Percentiles rank a stretch among this genome's conserved stretches.
phyloP scores from a whole-genome alignment of 495 filamentous ascomycete species.

The Trichoderma erinaceum region DNA sequence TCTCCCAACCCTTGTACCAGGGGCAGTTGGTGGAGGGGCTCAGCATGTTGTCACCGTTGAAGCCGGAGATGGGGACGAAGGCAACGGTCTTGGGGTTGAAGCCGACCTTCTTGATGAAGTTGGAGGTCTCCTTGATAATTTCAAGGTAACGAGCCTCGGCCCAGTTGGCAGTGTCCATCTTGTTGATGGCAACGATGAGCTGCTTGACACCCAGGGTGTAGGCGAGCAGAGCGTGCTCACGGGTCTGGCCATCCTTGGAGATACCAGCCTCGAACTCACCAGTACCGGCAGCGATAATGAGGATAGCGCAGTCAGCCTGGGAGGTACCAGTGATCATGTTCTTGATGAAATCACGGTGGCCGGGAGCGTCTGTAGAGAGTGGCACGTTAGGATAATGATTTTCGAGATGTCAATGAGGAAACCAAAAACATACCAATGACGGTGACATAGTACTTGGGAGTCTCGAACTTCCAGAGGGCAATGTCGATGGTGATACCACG shows the following conservation, averaged over 20 bases:
- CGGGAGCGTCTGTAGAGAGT: slow-evolving; percentile 71
- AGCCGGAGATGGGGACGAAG: slow-evolving; percentile 99
- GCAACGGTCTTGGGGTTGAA: slow-evolving; percentile 98
- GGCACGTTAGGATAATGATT: slow-evolving; percentile 19
- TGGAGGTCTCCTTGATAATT: slow-evolving; percentile 99
- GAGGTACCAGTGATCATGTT: slow-evolving; percentile 99
- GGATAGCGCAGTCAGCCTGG: slow-evolving; percentile 98
- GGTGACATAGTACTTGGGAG: slow-evolving; percentile 95
- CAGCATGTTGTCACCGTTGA: slow-evolving; percentile 99
- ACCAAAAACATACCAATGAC: slow-evolving; percentile 72
- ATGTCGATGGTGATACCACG: slow-evolving; percentile 99
- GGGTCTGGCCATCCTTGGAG: slow-evolving; percentile 99
- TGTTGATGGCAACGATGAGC: slow-evolving; percentile 99
- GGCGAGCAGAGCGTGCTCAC: slow-evolving; percentile 99
- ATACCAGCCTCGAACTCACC: slow-evolving; percentile 99
- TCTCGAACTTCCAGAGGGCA: slow-evolving; percentile 99
- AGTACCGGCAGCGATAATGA: slow-evolving; percentile 99
- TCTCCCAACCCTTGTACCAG: slow-evolving; percentile 99
- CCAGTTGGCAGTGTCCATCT: slow-evolving; percentile 99
- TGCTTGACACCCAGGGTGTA: slow-evolving; percentile 99
- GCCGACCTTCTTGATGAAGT: slow-evolving; percentile 99
- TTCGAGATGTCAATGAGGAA: not conserved
- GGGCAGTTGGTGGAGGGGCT: slow-evolving; percentile 87
- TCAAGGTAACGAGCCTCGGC: slow-evolving; percentile 92
- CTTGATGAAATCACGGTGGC: slow-evolving; percentile 99